Base-by-base conservation (phyloP, 1,139 yeast genomes). In the Torulaspora pretoriensis region DNA sequence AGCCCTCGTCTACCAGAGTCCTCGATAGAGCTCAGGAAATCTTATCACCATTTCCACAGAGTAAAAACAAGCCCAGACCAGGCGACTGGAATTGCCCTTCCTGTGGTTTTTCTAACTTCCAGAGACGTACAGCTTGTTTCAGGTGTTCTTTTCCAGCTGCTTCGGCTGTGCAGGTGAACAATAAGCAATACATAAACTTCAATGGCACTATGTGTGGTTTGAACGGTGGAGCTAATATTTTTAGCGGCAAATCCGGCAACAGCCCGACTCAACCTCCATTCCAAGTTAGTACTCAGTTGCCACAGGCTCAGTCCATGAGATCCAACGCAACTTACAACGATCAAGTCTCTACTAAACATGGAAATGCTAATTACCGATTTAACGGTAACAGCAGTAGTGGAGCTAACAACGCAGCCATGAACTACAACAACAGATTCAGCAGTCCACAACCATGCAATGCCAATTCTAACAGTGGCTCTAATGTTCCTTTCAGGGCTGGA, bases 51-150 rank as follows among this genome's bases (percentile, higher is more conserved):
- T 89, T 90, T 65, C 96, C 96, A 10, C 82, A 89, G 22, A 81
- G 87, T 40, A 89, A 89, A 59, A 89, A 89, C 64, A 76, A 95
- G 56, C 96, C 96, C 19, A 75, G 97, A 60, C 97, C 97, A 0
- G 97, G 97, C 19, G 97, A 90, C 62, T 90, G 97, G 97, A 86
- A 87, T 6, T 90, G 97, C 67, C 96, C 96, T 13, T 82, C 92
- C 5, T 90, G 97, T 71, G 96, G 97, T 1, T 90, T 90, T 61
- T 85, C 95, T 30, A 90, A 90, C 63, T 90, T 90, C 68, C 97
- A 90, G 67, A 78, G 97, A 59, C 77, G 97, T 65, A 86, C 95
- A 1, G 95, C 95, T 3, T 90, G 97, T 67, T 88, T 89, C 71
- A 75, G 97, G 53, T 90, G 97, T 63, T 82, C 92, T 2, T 88